Conservation (phyloP, 2,329 filamentous ascomycete genomes). For the Xylaria sp. region DNA sequence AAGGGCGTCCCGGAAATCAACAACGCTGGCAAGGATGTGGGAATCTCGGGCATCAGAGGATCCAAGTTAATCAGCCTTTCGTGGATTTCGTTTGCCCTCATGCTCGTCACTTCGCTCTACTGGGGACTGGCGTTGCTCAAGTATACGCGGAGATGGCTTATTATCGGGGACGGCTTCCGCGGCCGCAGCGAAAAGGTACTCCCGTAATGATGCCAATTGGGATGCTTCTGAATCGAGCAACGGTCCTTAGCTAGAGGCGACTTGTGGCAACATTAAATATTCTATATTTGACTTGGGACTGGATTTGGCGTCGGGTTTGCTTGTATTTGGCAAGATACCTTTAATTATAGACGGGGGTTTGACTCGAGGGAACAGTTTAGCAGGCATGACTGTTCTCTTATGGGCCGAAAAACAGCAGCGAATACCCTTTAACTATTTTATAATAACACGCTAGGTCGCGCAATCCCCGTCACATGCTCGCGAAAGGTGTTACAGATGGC, state of each 20-base stretch:
- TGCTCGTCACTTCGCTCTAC: conserved; percentile 54
- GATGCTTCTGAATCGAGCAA: background rate
- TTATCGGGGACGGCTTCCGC: conserved; percentile 18
- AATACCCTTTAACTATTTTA: background rate
- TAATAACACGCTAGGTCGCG: conserved; percentile 2
- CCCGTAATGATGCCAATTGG: background rate
- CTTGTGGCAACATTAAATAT: background rate
- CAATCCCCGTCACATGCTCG: conserved; percentile 16
- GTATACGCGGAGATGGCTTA: conserved; percentile 30
- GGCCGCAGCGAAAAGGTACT: conserved; percentile 20
- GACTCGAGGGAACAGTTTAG: conserved; percentile 16
- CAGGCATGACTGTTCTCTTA: conserved; percentile 22
- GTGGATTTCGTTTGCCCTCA: conserved; percentile 61
- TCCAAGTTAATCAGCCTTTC: conserved; percentile 58
- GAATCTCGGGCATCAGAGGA: conserved; percentile 58
- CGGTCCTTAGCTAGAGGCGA: background rate
- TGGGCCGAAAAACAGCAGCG: background rate
- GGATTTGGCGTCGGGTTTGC: conserved; percentile 6
- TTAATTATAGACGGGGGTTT: conserved; percentile 16
- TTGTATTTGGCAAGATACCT: conserved; percentile 21
- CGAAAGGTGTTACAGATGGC: conserved; percentile 16
- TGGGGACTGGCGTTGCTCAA: conserved; percentile 51
- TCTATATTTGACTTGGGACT: background rate
- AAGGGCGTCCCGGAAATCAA: conserved; percentile 58
- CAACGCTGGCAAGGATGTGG: conserved; percentile 56